These are phyloP conservation scores for Xylariales sp. DNA, from an alignment of 2,329 filamentous ascomycete genomes.

Conservation along the genomic window DNA sequence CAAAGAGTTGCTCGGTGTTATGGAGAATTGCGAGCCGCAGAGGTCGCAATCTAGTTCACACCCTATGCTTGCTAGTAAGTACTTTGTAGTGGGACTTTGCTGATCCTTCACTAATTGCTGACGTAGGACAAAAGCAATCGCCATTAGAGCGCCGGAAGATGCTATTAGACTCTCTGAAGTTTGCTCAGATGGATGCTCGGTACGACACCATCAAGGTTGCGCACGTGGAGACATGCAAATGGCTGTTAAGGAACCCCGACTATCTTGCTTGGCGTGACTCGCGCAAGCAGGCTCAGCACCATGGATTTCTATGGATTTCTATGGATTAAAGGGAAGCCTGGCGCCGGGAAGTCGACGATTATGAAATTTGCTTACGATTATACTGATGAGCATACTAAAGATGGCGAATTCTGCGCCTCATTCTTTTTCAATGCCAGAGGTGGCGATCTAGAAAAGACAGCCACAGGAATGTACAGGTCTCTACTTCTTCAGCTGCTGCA, in stretches of 20 bases:
- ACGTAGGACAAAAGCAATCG: too few species aligned
- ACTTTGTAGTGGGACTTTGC: too few species aligned
- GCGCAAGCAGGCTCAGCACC: neutral
- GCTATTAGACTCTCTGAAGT: neutral
- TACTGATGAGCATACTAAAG: neutral
- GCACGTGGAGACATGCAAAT: constrained; percentile 2
- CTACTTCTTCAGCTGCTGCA: constrained; percentile 40
- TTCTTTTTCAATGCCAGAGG: constrained; percentile 49
- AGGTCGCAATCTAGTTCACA: too few species aligned
- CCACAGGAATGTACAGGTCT: constrained; percentile 41
- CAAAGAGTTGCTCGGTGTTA: too few species aligned
- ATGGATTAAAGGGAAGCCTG: constrained; percentile 9
- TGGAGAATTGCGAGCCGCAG: too few species aligned
- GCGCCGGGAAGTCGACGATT: constrained; percentile 8
- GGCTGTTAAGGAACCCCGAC: constrained; percentile 2
- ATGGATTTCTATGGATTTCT: neutral
- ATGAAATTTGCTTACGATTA: constrained; percentile 6
- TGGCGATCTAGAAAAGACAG: constrained; percentile 35
- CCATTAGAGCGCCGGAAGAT: too few species aligned
- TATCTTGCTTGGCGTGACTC: constrained; percentile 2
- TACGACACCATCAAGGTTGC: neutral
- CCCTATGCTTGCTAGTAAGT: too few species aligned
- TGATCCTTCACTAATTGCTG: too few species aligned
- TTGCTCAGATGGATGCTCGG: neutral
- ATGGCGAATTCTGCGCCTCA: constrained; percentile 14